Conservation (phyloP, 345 rosid genomes). For the Rhizophora mangle region DNA sequence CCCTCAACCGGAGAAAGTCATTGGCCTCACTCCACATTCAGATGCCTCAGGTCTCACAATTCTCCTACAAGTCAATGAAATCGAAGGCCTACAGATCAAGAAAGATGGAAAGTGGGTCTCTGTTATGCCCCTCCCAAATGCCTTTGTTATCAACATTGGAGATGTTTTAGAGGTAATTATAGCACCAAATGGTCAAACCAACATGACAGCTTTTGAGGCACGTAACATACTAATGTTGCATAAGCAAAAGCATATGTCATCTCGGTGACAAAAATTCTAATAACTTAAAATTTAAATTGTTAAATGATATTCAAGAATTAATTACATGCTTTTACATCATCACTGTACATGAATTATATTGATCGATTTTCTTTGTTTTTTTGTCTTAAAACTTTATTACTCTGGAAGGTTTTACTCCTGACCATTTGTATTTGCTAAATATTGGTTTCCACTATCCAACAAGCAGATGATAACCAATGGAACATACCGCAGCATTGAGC, state of each 20-base stretch:
- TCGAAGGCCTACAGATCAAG: slow-evolving; percentile 28
- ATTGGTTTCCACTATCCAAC: too few relatives aligned
- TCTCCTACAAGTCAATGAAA: slow-evolving; percentile 26
- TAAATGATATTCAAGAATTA: too few relatives aligned
- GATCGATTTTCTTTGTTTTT: background rate
- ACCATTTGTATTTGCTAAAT: too few relatives aligned
- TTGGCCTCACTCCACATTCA: slow-evolving; percentile 33
- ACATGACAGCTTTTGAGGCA: background rate
- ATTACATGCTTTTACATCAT: background rate
- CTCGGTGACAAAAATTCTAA: too few relatives aligned
- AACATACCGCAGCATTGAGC: slow-evolving; percentile 44
- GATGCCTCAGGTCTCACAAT: slow-evolving; percentile 27
- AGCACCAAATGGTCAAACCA: background rate
- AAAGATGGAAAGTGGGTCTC: slow-evolving; percentile 23
- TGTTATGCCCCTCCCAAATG: slow-evolving; percentile 20
- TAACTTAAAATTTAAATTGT: too few relatives aligned
- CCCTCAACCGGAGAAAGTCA: slow-evolving; percentile 28
- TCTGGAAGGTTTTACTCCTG: background rate
- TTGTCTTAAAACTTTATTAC: background rate
- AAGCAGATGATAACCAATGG: slow-evolving; percentile 47
- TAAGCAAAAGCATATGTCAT: too few relatives aligned
- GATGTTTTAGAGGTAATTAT: slow-evolving; percentile 14
- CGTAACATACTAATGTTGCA: too few relatives aligned
- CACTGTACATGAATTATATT: background rate
- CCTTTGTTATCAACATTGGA: slow-evolving; percentile 23